Evolutionary conservation across 169 alveolate species (phyloP).

Genomic region (Eimeria tenella): DNA sequence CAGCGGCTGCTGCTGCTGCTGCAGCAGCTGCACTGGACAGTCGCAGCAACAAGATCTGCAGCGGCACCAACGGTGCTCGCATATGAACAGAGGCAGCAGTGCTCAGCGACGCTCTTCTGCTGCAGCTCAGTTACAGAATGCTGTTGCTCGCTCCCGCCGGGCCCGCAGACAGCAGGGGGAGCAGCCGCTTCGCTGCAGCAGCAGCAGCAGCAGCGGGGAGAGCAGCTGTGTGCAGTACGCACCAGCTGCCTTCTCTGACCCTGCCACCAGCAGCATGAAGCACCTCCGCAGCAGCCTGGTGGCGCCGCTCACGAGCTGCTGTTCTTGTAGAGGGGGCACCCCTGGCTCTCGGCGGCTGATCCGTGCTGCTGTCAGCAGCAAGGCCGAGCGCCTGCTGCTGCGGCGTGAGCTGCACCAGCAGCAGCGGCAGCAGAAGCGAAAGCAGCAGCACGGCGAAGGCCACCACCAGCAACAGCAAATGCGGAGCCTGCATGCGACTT

Average conservation of each 20-base stretch:
- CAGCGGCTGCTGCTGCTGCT: background rate
- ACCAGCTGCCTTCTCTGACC: background rate
- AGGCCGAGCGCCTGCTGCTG: conserved; percentile 56
- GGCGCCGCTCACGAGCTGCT: background rate
- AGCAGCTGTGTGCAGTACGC: conserved; percentile 24
- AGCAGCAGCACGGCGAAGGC: conserved; percentile 44
- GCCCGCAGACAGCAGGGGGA: conserved; percentile 19
- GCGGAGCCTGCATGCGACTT: conserved; percentile 2
- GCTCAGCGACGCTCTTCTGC: background rate
- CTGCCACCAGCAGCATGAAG: background rate
- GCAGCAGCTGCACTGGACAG: background rate
- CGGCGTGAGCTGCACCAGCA: conserved; percentile 65
- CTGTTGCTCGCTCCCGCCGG: background rate
- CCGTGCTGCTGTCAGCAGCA: conserved; percentile 40
- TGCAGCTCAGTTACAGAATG: background rate
- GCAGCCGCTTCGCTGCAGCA: conserved; percentile 8
- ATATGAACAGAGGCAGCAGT: background rate
- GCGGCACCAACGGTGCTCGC: background rate
- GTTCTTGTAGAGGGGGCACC: background rate
- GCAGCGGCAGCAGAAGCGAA: conserved; percentile 10
- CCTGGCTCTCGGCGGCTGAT: background rate
- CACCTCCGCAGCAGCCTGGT: background rate
- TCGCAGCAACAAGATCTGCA: background rate
- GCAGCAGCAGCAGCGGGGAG: conserved; percentile 44
- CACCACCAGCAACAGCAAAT: conserved; percentile 8